phyloP scores from a whole-genome alignment of 148 eudicot genomes.

The Rhododendron griersonianum region DNA sequence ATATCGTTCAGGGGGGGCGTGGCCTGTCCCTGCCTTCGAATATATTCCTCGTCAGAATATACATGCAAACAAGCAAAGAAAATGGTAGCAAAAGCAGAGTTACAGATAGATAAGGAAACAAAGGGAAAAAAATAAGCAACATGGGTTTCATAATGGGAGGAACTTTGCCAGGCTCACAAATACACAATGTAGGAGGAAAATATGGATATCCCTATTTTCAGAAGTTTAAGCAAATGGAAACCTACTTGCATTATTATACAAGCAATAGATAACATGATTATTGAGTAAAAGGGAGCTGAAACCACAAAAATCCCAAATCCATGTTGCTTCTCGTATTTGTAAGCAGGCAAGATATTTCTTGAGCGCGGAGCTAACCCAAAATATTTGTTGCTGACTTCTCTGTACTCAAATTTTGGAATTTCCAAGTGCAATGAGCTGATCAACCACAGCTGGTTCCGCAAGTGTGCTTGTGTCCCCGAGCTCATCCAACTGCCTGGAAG shows the following conservation, averaged over 20 bases:
- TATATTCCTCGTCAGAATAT: background rate
- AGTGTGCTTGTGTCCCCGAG: slow-evolving; percentile 97
- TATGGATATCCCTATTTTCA: background rate
- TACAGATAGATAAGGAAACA: background rate
- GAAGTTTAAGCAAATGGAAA: background rate
- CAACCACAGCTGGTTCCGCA: slow-evolving; percentile 87
- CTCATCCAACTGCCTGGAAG: slow-evolving; percentile 83
- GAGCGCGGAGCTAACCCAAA: too few species aligned
- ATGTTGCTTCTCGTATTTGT: background rate
- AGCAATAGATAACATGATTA: background rate
- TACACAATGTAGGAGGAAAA: background rate
- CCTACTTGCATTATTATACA: background rate
- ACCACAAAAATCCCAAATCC: background rate
- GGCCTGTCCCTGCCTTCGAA: background rate
- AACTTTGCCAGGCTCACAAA: background rate
- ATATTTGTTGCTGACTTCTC: background rate
- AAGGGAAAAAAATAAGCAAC: background rate
- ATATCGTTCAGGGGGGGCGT: background rate
- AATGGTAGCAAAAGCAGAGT: background rate
- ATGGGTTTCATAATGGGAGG: background rate
- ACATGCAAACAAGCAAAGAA: background rate
- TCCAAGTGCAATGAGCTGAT: slow-evolving; percentile 71
- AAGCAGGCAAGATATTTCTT: background rate
- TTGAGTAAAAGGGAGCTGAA: background rate
- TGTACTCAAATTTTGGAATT: background rate